Evolutionary conservation across 2,329 filamentous ascomycete genomes (phyloP).

Genomic region (Cercospora sp.): DNA sequence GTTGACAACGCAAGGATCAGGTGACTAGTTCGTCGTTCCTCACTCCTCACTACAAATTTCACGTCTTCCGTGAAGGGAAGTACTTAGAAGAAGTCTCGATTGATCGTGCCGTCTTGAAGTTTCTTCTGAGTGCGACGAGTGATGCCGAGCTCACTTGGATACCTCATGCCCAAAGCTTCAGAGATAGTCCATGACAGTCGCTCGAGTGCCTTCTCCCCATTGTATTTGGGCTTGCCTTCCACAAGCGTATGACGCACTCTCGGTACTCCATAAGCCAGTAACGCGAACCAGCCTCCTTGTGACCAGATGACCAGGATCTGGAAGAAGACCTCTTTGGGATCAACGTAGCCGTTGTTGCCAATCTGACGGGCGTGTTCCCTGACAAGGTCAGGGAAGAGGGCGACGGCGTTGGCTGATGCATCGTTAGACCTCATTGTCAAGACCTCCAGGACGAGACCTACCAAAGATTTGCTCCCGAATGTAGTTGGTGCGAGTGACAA

Average conservation of each 20-base stretch:
- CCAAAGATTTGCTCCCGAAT: conserved; percentile 3
- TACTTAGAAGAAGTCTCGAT: not conserved
- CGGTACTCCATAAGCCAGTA: not conserved
- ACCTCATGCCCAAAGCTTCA: not conserved
- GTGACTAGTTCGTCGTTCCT: not conserved
- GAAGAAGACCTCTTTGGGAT: not conserved
- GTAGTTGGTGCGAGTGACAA: not conserved
- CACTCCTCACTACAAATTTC: not conserved
- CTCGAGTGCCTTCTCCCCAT: not conserved
- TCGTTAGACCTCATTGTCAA: not conserved
- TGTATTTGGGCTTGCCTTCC: not conserved
- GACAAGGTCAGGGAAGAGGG: not conserved
- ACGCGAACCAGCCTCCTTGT: not conserved
- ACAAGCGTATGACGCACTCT: not conserved
- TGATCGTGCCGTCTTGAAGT: not conserved
- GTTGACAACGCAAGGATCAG: not conserved
- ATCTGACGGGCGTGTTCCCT: not conserved
- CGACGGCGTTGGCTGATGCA: not conserved
- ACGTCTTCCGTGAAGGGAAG: not conserved
- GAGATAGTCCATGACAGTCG: not conserved
- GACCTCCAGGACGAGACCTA: not conserved
- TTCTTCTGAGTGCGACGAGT: not conserved
- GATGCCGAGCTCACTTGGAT: not conserved
- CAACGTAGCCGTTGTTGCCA: not conserved
- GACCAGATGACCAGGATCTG: not conserved